Evolutionary conservation across 345 rosid species (phyloP), one percentile per base, ranked within the genome.

Genomic region (Pseudoturritis turrita): DNA sequence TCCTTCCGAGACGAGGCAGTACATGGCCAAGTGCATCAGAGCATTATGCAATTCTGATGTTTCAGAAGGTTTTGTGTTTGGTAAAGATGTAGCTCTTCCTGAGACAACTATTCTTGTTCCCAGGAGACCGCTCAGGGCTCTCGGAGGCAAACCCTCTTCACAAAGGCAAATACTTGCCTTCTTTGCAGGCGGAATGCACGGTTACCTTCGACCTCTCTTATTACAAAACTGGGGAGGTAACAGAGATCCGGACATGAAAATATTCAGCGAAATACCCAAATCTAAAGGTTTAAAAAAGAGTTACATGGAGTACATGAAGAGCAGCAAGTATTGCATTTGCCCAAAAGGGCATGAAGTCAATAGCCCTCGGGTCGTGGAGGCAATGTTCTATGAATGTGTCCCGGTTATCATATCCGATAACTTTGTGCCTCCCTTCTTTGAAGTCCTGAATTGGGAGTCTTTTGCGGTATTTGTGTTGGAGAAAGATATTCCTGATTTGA

Each of bases 301-400:
- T 79, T 94, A 90, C 67, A 29, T 72, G 26, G 85, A 84, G 71
- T 73, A 85, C 82, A 90, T 90, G 98, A 85, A 87, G 81, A 90
- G 95, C 82, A 91, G 95, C 88, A 94, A 88, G 80, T 94, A 94
- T 70, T 94, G 98, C 71, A 87, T 94, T 26, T 94, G 98, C 57
- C 89, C 98, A 4, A 89, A 84, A 81, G 98, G 98, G 44, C 90
- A 84, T 10, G 98, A 91, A 83, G 98, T 89, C 36, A 91, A 94
- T 59, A 91, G 98, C 71, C 98, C 98, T 23, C 75, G 98, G 47
- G 90, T 94, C 5, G 98, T 89, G 66, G 98, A 94, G 80, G 92
- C 98, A 33, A 69, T 94, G 62, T 86, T 91, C 78, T 86, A 81
- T 1, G 97, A 88, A 61, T 94, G 98, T 54, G 92, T 94, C 62